These are phyloP conservation scores for Oryza glumipatula DNA, from an alignment of 176 grass and related monocot genomes.

Conservation along the genomic window DNA sequence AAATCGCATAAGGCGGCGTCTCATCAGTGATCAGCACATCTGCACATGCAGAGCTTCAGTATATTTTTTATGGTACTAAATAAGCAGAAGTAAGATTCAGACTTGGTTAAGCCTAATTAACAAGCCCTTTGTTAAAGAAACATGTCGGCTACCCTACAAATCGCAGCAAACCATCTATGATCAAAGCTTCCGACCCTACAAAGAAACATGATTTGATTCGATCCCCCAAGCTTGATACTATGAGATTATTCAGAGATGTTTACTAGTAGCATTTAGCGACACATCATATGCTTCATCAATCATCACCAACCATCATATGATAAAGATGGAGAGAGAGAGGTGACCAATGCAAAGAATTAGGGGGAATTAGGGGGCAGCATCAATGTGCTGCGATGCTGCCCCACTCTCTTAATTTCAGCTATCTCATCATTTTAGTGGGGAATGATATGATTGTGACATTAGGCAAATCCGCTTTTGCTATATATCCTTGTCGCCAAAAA, in stretches of 20 bases:
- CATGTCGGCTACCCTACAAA: slow-evolving; percentile 40
- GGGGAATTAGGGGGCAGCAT: slow-evolving; percentile 16
- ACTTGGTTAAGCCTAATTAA: slow-evolving; percentile 8
- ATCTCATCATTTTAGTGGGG: slow-evolving; percentile 56
- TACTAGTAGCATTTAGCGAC: background rate
- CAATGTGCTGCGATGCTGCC: slow-evolving; percentile 28
- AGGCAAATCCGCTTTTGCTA: background rate
- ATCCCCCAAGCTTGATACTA: background rate
- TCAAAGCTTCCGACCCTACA: slow-evolving; percentile 2
- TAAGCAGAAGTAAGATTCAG: slow-evolving; percentile 20
- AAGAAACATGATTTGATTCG: background rate
- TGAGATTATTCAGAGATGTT: background rate
- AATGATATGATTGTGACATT: slow-evolving; percentile 52
- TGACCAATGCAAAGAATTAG: background rate
- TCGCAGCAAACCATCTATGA: background rate
- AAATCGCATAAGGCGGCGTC: background rate
- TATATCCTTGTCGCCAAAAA: background rate
- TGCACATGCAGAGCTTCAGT: slow-evolving; percentile 11
- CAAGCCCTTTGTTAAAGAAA: slow-evolving; percentile 24
- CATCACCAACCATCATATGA: slow-evolving; percentile 34
- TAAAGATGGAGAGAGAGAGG: background rate
- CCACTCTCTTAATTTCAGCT: slow-evolving; percentile 32
- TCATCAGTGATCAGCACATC: background rate
- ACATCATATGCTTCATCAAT: slow-evolving; percentile 4
- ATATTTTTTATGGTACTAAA: background rate